These are phyloP conservation scores for Beauveria scarabaeidicola DNA, from an alignment of 2,329 filamentous ascomycete genomes.

Conservation along the genomic window DNA sequence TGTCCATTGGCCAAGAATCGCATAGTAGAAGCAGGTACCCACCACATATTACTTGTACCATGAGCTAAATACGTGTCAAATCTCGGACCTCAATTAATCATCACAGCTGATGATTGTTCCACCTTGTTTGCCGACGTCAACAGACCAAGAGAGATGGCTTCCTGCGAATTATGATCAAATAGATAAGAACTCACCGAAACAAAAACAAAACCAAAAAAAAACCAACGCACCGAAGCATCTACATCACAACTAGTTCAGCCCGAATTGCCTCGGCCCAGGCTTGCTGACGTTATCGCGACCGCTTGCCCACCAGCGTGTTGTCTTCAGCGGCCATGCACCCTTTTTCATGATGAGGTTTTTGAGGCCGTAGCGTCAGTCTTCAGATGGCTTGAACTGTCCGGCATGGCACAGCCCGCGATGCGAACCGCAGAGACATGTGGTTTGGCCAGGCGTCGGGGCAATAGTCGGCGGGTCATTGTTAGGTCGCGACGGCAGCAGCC, in stretches of 20 bases:
- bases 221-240: no score
- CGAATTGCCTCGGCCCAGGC: no score
- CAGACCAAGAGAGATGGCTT: not conserved
- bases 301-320: no score
- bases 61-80: not conserved
- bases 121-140: not conserved
- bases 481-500: not conserved
- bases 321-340: no score
- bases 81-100: not conserved
- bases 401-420: not conserved
- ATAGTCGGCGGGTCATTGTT: not conserved
- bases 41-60: not conserved
- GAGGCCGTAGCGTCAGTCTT: no score
- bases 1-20: not conserved
- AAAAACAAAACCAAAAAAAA: no score
- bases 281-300: no score
- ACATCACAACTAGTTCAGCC: no score
- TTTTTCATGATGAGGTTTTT: no score
- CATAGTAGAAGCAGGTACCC: not conserved
- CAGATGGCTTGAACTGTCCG: no score
- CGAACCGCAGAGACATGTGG: not conserved
- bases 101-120: not conserved
- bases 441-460: no score
- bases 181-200: not conserved
- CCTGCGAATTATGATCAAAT: not conserved